A percentile compares a stretch with the other conserved stretches of the same genome.
Conservation (phyloP, 1,284 basidiomycete species). For the Pseudozyma thailandica region DNA sequence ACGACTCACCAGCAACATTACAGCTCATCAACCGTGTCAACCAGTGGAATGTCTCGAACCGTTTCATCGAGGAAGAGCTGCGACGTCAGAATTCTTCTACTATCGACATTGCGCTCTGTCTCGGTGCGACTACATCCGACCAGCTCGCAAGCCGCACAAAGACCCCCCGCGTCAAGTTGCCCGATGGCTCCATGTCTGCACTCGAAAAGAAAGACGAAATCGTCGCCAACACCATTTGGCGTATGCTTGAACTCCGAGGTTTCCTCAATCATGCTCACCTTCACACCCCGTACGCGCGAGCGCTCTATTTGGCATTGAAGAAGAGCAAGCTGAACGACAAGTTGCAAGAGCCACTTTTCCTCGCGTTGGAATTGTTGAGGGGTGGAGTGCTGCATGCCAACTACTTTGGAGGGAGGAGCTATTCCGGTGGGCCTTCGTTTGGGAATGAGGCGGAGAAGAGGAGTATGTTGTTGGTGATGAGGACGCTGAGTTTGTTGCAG, state of each 20-base stretch:
- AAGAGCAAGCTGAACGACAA: constrained; percentile 90
- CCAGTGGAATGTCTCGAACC: constrained; percentile 90
- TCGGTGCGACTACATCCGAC: constrained; percentile 79
- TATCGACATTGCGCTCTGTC: constrained; percentile 94
- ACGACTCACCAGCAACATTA: constrained; percentile 77
- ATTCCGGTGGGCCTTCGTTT: constrained; percentile 94
- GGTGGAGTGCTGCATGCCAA: constrained; percentile 95
- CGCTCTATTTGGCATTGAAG: constrained; percentile 84
- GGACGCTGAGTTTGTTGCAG: constrained; percentile 90
- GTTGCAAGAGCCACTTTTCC: constrained; percentile 94
- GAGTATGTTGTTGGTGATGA: constrained; percentile 95
- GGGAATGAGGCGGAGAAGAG: constrained; percentile 73
- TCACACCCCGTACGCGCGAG: constrained; percentile 84
- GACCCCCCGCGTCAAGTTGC: constrained; percentile 44
- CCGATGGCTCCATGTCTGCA: constrained; percentile 32
- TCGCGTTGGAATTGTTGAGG: constrained; percentile 85
- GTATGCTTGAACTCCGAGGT: constrained; percentile 95
- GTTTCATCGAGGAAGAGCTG: constrained; percentile 90
- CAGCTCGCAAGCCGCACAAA: constrained; percentile 58
- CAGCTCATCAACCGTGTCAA: constrained; percentile 87
- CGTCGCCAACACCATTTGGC: constrained; percentile 97
- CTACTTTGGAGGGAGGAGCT: constrained; percentile 84
- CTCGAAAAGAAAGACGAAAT: constrained; percentile 98
- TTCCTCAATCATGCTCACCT: constrained; percentile 87
- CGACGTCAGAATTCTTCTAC: constrained; percentile 95